phyloP scores from a whole-genome alignment of 805 yeast genomes.

The Metschnikowia anglica region DNA sequence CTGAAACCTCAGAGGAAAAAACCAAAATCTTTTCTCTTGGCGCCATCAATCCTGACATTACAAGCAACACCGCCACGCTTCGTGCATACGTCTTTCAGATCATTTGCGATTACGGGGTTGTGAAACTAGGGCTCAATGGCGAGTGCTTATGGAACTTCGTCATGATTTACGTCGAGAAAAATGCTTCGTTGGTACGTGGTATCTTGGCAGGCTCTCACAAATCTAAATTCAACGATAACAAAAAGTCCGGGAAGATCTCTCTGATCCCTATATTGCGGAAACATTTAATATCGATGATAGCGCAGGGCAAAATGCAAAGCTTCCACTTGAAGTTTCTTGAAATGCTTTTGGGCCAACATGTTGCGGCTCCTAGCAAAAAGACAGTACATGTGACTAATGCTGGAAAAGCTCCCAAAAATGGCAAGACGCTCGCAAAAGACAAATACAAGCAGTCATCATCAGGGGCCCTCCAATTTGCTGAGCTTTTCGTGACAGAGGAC shows the following conservation, averaged over 20 bases:
- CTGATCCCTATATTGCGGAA: slow-evolving; percentile 50
- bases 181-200: slow-evolving; percentile 46
- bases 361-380: slow-evolving; percentile 19
- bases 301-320: slow-evolving; percentile 45
- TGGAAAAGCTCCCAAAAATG: slow-evolving; percentile 18
- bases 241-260: slow-evolving; percentile 50
- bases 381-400: slow-evolving; percentile 19
- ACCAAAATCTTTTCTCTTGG: slow-evolving; percentile 67
- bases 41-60: slow-evolving; percentile 67
- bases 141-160: slow-evolving; percentile 66
- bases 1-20: slow-evolving; percentile 61
- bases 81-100: slow-evolving; percentile 51
- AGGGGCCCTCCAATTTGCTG: slow-evolving; percentile 45
- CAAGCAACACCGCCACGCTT: slow-evolving; percentile 48
- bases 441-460: slow-evolving; percentile 19
- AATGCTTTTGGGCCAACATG: slow-evolving; percentile 45
- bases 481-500: slow-evolving; percentile 48
- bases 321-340: slow-evolving; percentile 49
- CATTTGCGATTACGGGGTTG: slow-evolving; percentile 51
- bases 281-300: slow-evolving; percentile 47
- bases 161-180: slow-evolving; percentile 48
- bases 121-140: slow-evolving; percentile 57
- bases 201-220: slow-evolving; percentile 56
- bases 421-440: slow-evolving; percentile 24
- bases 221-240: slow-evolving; percentile 47